Evolutionary conservation across 1,284 basidiomycete genomes (phyloP).

Genomic region (Apiotrichum mycotoxinovorans): DNA sequence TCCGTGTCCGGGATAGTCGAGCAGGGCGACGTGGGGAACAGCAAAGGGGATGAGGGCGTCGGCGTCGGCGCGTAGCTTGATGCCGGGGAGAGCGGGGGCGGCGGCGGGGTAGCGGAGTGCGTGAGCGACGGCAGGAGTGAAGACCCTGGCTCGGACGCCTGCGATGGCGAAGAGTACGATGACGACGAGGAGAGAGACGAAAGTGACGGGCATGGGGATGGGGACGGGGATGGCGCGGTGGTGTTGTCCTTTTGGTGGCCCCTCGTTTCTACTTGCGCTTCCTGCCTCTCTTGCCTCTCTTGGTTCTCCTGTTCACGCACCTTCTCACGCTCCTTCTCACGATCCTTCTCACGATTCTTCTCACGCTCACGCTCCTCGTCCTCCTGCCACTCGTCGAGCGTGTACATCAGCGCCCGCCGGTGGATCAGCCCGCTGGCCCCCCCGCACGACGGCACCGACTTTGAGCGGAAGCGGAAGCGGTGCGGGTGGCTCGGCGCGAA

Average conservation of each 20-base stretch:
- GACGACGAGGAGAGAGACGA: too few relatives aligned
- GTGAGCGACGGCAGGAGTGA: too few relatives aligned
- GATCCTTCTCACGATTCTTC: not conserved
- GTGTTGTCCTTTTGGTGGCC: too few relatives aligned
- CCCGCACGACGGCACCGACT: too few relatives aligned
- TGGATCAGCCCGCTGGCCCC: not conserved
- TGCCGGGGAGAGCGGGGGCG: not conserved
- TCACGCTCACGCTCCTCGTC: not conserved
- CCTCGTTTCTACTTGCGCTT: too few relatives aligned
- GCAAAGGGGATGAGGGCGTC: too few relatives aligned
- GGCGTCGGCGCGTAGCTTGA: not conserved
- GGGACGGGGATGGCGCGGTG: too few relatives aligned
- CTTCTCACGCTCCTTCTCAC: not conserved
- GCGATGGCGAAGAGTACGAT: too few relatives aligned
- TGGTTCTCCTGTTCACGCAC: not conserved
- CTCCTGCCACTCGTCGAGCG: not conserved
- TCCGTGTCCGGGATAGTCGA: too few relatives aligned
- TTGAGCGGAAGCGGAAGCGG: not conserved
- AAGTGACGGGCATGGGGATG: too few relatives aligned
- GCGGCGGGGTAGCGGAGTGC: not conserved
- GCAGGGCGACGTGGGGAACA: too few relatives aligned
- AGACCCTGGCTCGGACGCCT: too few relatives aligned
- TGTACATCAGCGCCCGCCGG: not conserved
- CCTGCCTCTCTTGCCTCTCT: not conserved
- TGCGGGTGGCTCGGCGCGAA: not conserved